Evolutionary conservation across 164 flowering plant species (phyloP).

Genomic region (Vitis amurensis): DNA sequence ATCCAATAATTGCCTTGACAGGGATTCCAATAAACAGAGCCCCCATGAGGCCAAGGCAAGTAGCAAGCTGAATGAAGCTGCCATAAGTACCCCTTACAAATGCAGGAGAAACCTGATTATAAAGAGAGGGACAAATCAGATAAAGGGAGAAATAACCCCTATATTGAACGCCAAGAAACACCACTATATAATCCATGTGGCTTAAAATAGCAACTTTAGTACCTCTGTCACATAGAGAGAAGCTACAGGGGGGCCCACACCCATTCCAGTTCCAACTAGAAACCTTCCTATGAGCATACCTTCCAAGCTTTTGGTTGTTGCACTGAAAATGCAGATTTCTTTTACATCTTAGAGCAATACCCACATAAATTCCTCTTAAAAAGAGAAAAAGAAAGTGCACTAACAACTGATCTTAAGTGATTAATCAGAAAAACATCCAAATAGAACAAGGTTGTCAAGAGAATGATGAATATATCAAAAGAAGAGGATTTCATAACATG

Average conservation of each 20-base stretch:
- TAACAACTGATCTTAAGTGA: no score
- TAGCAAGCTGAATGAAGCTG: constrained; percentile 91
- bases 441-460: no score
- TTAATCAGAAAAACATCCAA: no score
- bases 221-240: constrained; percentile 79
- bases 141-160: background rate
- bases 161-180: background rate
- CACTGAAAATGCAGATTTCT: constrained; percentile 38
- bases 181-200: background rate
- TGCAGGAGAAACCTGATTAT: constrained; percentile 66
- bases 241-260: constrained; percentile 72
- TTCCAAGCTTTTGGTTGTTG: constrained; percentile 37
- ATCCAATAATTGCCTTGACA: constrained; percentile 63
- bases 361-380: no score
- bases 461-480: no score
- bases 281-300: constrained; percentile 76
- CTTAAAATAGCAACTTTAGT: background rate
- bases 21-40: constrained; percentile 89
- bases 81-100: constrained; percentile 96
- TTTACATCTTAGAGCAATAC: background rate
- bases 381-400: no score
- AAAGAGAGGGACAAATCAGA: background rate
- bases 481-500: no score
- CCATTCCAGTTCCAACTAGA: constrained; percentile 70
- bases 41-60: constrained; percentile 85